Evolutionary conservation across 1,284 basidiomycete genomes (phyloP), one percentile per base, ranked within the genome.

Genomic region (Mycosarcoma mackinlayi): DNA sequence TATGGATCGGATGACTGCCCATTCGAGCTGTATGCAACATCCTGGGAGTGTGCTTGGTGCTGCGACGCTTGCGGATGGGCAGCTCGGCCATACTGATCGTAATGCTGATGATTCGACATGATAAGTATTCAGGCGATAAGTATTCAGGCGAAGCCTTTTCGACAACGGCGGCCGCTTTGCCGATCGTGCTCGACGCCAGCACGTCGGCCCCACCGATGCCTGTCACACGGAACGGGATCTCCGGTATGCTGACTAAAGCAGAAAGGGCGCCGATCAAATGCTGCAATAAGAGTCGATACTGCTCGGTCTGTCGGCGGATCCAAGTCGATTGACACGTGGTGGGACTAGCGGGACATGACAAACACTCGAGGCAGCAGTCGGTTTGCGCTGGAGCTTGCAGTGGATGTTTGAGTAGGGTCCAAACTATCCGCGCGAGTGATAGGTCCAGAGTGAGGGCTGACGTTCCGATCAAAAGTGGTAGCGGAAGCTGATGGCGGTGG

Each of bases 21-120:
- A 13, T 24, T 27, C 35, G 31, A 23, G 4, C 16, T 21, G 25
- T 41, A 33, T 25, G 38, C 31, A 23, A 38, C n/a, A 3, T 30
- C 34, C n/a, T 56, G 34, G 14, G 51, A 35, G 24, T 59, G 52
- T 3, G 48, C 16, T 27, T 27, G 44, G 14, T 66, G 56, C 10
- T 66, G 56, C 10, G 63, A 41, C 21, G 48, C 1, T 24, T 45
- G 48, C 13, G 41, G 34, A 28, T 60, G 56, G 23, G 37, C 19
- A 19, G 21, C 44, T 4, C 25, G 41, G 23, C 57, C 63, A 33
- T 60, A 49, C 5, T 59, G 57, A 24, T 51, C 63, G 13, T 66
- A 59, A 2, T 50, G 28, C 23, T 56, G 57, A 23, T 52, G 57
- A 7, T 48, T 35, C 39, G 63, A 60, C 63, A 66, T 66, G 53